These are phyloP conservation scores for Colletotrichum sp. DNA, from an alignment of 2,329 filamentous ascomycete genomes.

Conservation along the genomic window DNA sequence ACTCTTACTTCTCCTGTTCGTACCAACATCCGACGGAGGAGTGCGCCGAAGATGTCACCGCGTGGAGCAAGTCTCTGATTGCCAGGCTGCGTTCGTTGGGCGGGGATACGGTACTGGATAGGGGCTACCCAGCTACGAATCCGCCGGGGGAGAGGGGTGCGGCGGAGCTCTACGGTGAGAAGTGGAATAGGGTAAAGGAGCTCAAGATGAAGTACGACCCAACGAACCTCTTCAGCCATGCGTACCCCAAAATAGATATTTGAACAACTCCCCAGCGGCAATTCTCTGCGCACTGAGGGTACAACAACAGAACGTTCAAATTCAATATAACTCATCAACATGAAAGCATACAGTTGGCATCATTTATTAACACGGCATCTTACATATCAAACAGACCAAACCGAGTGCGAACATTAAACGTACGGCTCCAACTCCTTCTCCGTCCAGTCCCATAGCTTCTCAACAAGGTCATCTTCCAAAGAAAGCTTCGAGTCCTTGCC, in stretches of 20 bases:
- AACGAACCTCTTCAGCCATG: not conserved
- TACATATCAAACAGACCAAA: not conserved
- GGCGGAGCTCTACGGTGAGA: not conserved
- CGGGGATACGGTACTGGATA: not conserved
- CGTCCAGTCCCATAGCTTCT: slow-evolving; percentile 40
- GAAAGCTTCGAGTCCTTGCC: slow-evolving; percentile 25
- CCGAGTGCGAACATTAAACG: not conserved
- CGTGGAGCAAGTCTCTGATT: not conserved
- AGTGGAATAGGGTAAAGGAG: not conserved
- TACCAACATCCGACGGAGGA: not conserved
- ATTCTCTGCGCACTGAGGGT: not conserved
- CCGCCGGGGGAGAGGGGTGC: not conserved
- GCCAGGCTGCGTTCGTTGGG: not conserved
- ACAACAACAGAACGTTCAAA: not conserved
- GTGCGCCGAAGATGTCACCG: not conserved
- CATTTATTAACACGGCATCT: not conserved
- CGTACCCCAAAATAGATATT: not conserved
- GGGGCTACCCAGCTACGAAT: not conserved
- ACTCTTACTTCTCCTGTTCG: not conserved
- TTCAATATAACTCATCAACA: not conserved
- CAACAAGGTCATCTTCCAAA: slow-evolving; percentile 30
- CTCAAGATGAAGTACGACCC: not conserved
- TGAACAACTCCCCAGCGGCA: not conserved
- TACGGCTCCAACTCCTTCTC: slow-evolving; percentile 30
- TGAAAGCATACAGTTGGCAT: not conserved